These are phyloP conservation scores for Eucalyptus tenuipes DNA, from an alignment of 345 rosid genomes.

Conservation along the genomic window DNA sequence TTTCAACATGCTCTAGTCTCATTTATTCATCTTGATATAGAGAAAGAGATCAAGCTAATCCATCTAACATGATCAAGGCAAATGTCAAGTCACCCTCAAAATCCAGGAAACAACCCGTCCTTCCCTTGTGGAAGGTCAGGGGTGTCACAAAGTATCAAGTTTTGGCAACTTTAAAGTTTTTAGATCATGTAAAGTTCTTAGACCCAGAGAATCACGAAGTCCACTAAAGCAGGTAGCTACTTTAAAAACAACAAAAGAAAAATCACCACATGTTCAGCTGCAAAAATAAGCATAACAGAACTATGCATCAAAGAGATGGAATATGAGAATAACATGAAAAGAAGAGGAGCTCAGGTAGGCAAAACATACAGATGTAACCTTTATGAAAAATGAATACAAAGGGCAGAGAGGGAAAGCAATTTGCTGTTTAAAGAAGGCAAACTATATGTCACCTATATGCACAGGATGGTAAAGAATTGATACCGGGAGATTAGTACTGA, in stretches of 20 bases:
- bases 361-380: neutral
- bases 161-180: neutral
- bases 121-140: neutral
- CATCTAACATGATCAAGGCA: neutral
- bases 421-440: neutral
- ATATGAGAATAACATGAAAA: neutral
- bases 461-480: neutral
- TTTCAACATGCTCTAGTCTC: neutral
- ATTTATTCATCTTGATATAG: neutral
- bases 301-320: neutral
- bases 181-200: neutral
- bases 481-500: conserved; percentile 92
- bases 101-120: neutral
- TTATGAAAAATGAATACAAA: neutral
- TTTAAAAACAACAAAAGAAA: neutral
- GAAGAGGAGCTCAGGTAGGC: neutral
- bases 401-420: neutral
- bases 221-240: neutral
- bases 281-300: neutral
- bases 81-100: neutral
- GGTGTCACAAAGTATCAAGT: neutral
- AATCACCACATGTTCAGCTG: neutral
- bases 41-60: neutral
- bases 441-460: neutral
- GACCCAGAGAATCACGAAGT: neutral